Base-by-base conservation (phyloP, 768 basidiomycete genomes). In the Sistotremastrum niveocremeum region DNA sequence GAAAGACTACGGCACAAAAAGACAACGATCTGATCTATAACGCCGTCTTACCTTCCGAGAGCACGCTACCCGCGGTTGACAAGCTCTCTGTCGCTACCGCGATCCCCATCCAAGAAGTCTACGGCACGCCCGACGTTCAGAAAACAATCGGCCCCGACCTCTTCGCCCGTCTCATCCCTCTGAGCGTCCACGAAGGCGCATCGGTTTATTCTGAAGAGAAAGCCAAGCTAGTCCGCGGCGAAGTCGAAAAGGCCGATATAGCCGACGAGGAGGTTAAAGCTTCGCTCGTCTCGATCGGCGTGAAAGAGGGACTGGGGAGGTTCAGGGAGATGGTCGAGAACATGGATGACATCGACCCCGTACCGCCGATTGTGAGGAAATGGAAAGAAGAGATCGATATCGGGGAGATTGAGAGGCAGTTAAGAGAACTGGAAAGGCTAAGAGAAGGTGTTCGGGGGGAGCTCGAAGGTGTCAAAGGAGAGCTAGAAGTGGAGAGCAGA, bases 21-120 rank as follows among this genome's bases (percentile, higher is more conserved):
- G 91, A 95, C 65, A 98, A 98, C 61, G 94, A 98, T 58, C 76
- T 99, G 44, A 94, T 99, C 52, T 99, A 99, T 67, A 90, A 98
- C 57, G 88, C 88, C 3, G 73, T 93, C 46, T 64, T 90, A 0
- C 87, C 90, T 5, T 66, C 83, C 6, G 71, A 79, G 2, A 86
- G 93, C 35, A 73, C 84, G 0, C 72, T 98, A 1, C 77, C 91
- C 0, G 57, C 65, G 6, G 77, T 99, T 49, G 95, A 98, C 46
- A 91, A 90, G 60, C 70, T 83, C 0, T 63, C 69, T 1, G 79
- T 93, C 4, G 91, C 90, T 2, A 79, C 79, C 0, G 79, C 89
- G 0, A 82, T 95, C 44, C 76, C 84, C 1, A 99, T 98, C 47
- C 93, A 98, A 56, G 93, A 98, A 49, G 81, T 97, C 2, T 99